phyloP scores from a whole-genome alignment of 2,329 filamentous ascomycete species.

The Trichoderma sp. region DNA sequence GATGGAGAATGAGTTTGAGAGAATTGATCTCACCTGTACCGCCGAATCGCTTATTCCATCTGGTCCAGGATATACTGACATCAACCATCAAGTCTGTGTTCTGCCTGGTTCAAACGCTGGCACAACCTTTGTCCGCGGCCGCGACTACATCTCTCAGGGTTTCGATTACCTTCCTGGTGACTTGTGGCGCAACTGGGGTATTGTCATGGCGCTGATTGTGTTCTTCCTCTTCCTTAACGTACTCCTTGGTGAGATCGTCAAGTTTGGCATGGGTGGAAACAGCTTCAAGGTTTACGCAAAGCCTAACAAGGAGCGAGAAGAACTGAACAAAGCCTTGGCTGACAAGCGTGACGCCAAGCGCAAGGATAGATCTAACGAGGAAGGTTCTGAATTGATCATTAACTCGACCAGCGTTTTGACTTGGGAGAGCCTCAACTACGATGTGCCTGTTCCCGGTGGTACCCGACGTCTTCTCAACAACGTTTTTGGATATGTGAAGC shows the following conservation, averaged over 20 bases:
- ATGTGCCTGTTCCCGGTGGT: constrained; percentile 59
- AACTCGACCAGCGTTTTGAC: constrained; percentile 69
- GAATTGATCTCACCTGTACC: constrained; percentile 67
- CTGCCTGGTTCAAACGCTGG: constrained; percentile 69
- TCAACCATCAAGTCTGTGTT: constrained; percentile 78
- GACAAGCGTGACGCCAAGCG: constrained; percentile 59
- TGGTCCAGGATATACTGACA: constrained; percentile 67
- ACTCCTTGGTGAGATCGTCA: constrained; percentile 73
- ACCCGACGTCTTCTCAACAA: constrained; percentile 55
- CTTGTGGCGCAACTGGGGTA: constrained; percentile 82
- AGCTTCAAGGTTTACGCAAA: constrained; percentile 74
- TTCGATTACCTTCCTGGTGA: constrained; percentile 67
- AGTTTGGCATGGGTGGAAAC: constrained; percentile 77
- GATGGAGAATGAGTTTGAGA: constrained; percentile 84
- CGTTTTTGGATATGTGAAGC: constrained; percentile 68
- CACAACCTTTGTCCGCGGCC: constrained; percentile 60
- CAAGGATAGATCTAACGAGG: constrained; percentile 44
- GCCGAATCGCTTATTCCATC: constrained; percentile 66
- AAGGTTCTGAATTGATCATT: constrained; percentile 53
- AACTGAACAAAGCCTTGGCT: constrained; percentile 61
- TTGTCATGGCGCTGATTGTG: constrained; percentile 71
- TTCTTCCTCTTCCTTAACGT: constrained; percentile 76
- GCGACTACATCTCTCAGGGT: constrained; percentile 64
- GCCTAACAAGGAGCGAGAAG: constrained; percentile 64
- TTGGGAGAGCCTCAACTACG: constrained; percentile 83